A percentile compares a stretch with the other conserved stretches of the same genome.
Evolutionary conservation across 768 basidiomycete species (phyloP).

Genomic region (Megacollybia marginata): DNA sequence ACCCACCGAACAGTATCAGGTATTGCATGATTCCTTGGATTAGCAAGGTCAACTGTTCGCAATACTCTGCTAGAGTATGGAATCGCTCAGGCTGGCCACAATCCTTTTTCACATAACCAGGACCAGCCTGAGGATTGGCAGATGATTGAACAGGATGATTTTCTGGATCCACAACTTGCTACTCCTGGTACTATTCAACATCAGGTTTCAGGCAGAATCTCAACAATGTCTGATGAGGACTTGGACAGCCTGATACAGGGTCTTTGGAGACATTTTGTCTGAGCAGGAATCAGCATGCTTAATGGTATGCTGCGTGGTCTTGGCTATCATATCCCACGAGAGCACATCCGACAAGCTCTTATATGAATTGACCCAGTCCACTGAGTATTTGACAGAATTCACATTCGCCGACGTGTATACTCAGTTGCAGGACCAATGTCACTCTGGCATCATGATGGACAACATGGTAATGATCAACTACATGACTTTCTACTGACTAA

Average conservation of each 20-base stretch:
- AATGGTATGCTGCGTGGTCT: conserved; percentile 11
- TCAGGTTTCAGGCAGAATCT: conserved; percentile 7
- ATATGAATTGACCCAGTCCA: conserved; percentile 9
- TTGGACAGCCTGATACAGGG: conserved; percentile 12
- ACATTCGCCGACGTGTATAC: conserved; percentile 15
- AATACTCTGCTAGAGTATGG: not conserved
- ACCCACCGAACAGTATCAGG: not conserved
- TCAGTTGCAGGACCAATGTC: conserved; percentile 21
- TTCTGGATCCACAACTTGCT: conserved; percentile 1
- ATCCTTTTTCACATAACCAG: conserved; percentile 10
- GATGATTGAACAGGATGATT: not conserved
- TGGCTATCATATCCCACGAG: conserved; percentile 9
- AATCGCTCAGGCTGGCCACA: conserved; percentile 2
- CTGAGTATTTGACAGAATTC: conserved; percentile 9
- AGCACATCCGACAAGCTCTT: conserved; percentile 7
- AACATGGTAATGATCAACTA: conserved; percentile 8
- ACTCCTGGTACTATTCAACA: conserved; percentile 10
- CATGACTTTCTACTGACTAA: not conserved
- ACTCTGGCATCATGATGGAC: conserved; percentile 26
- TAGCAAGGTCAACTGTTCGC: not conserved
- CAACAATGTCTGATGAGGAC: conserved; percentile 12
- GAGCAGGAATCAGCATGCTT: conserved; percentile 15
- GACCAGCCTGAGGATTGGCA: conserved; percentile 5
- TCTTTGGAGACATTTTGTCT: conserved; percentile 13
- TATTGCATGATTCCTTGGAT: not conserved